Evolutionary conservation across 345 rosid species (phyloP).

Genomic region (Triadica sebifera): DNA sequence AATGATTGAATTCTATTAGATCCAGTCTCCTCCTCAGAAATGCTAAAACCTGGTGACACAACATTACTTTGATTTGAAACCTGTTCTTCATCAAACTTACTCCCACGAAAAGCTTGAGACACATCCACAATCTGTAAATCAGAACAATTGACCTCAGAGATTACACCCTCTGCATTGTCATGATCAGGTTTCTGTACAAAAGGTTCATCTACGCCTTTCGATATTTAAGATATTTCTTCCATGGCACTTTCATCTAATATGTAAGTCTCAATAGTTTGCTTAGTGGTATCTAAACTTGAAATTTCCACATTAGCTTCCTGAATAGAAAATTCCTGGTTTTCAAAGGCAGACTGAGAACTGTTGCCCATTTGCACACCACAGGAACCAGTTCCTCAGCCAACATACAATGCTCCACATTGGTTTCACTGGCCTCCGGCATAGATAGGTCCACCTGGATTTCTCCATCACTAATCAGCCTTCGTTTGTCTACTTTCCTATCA

Average conservation of each 20-base stretch:
- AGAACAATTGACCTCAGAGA: slow-evolving; percentile 18
- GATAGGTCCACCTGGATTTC: slow-evolving; percentile 11
- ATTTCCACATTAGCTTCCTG: slow-evolving; percentile 26
- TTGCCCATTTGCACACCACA: slow-evolving; percentile 18
- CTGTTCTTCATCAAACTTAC: slow-evolving; percentile 36
- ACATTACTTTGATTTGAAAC: slow-evolving; percentile 30
- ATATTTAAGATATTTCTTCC: slow-evolving; percentile 22
- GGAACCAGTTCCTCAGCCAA: slow-evolving; percentile 23
- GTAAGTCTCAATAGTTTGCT: slow-evolving; percentile 34
- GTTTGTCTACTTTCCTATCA: slow-evolving; percentile 16
- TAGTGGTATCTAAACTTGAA: slow-evolving; percentile 18
- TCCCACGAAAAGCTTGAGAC: slow-evolving; percentile 31
- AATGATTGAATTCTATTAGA: slow-evolving; percentile 32
- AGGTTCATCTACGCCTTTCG: slow-evolving; percentile 21
- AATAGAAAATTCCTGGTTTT: slow-evolving; percentile 20
- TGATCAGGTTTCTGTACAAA: slow-evolving; percentile 19
- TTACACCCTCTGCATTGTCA: slow-evolving; percentile 12
- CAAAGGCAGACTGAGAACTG: slow-evolving; percentile 20
- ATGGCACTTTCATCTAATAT: slow-evolving; percentile 20
- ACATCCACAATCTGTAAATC: slow-evolving; percentile 19
- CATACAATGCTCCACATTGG: slow-evolving; percentile 8
- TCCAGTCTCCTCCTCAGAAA: slow-evolving; percentile 31
- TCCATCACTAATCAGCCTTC: slow-evolving; percentile 20
- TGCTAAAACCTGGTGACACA: slow-evolving; percentile 23
- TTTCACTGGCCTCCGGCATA: slow-evolving; percentile 19